Base-by-base conservation (phyloP, 306 rosid species). In the Castanea mollissima region DNA sequence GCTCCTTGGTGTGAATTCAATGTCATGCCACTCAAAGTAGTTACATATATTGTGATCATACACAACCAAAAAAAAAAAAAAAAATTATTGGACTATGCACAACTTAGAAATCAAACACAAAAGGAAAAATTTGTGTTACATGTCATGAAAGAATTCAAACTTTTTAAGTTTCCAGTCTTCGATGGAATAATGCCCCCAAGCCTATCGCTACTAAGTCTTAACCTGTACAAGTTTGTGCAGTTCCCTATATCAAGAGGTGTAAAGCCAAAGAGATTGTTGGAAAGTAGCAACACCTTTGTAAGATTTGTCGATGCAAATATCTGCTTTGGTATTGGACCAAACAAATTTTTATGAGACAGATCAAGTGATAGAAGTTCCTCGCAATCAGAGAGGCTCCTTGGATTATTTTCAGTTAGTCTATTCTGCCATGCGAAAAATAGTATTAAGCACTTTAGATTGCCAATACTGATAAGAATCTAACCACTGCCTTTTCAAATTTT, bases 191-290 rank as follows among this genome's bases (percentile, higher is more conserved):
- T 78, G 35, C 97, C 96, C 38, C 76, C 76, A 13, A 94, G 62
- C 79, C 86, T 86, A 72, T 94, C 92, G 35, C 46, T 84, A 69
- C 87, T 86, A 69, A 94, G 35, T 85, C 98, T 78, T 46, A 94
- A 76, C 86, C 97, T 84, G 83, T 80, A 78, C 44, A 94, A 89
- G 19, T 78, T 92, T 11, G 90, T 83, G 87, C 96, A 88, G 77
- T 90, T 92, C 34, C 97, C 94, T 65, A 94, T 83, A 55, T 90
- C 97, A 58, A 91, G 85, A 18, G 97, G 96, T 55, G 92, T 90
- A 52, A 80, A 87, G 38, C 98, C 98, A 3, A 94, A 88, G 13
- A 94, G 86, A 41, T 87, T 88, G 82, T 94, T 94, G 77, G 96
- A 84, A 68, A 94, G 85, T 52, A 94, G 87, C 71, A 94, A 76